Evolutionary conservation across 805 yeast genomes (phyloP).

Genomic region (Metschnikowia kunwiensis): DNA sequence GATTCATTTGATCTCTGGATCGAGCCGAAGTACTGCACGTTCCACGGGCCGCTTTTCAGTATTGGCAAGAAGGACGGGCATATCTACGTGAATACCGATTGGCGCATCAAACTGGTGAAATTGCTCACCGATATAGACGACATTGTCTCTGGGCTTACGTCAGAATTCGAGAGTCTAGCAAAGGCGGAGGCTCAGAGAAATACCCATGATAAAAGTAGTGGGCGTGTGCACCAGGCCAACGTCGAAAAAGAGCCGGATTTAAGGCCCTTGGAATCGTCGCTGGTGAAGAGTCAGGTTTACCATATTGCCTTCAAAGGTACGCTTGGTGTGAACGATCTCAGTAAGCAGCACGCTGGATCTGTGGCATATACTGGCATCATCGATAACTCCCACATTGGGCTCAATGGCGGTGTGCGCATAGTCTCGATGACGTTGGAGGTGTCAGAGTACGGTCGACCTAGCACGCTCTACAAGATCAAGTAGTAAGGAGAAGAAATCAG

Average conservation of each 20-base stretch:
- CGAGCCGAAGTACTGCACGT: conserved; percentile 26
- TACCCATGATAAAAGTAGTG: conserved; percentile 27
- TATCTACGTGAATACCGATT: conserved; percentile 12
- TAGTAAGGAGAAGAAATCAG: too few species aligned
- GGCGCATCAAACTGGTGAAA: conserved; percentile 30
- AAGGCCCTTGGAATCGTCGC: not conserved
- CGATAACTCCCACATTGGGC: conserved; percentile 31
- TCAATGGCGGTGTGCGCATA: conserved; percentile 33
- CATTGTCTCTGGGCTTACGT: conserved; percentile 23
- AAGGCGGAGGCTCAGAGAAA: conserved; percentile 21
- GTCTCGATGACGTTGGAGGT: conserved; percentile 20
- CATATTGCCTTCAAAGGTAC: conserved; percentile 26
- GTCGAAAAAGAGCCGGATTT: not conserved
- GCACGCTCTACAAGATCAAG: conserved; percentile 10
- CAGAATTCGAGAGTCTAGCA: conserved; percentile 26
- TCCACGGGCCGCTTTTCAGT: conserved; percentile 29
- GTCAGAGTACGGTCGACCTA: conserved; percentile 9
- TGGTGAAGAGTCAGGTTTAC: conserved; percentile 13
- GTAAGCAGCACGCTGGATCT: conserved; percentile 18
- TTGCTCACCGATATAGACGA: conserved; percentile 19
- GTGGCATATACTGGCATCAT: conserved; percentile 27
- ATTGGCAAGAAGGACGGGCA: conserved; percentile 12
- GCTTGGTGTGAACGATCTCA: conserved; percentile 21
- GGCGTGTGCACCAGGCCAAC: conserved; percentile 27
- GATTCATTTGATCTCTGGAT: conserved; percentile 29